phyloP scores from a whole-genome alignment of 805 yeast genomes.

The Kluyveromyces aestuarii region DNA sequence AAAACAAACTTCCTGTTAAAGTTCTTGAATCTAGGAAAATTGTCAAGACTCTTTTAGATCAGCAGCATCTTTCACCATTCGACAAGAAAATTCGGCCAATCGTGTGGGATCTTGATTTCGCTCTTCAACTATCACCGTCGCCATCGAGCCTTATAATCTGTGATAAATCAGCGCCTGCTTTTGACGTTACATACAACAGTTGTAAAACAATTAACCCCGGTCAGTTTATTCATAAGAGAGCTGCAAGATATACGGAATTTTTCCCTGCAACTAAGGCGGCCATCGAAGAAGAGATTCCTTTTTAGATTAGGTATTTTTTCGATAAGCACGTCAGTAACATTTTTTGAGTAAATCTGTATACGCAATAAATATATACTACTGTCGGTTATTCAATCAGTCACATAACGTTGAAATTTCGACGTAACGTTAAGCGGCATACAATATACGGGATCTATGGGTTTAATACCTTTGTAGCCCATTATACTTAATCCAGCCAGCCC shows the following conservation, averaged over 20 bases:
- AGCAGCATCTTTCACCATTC: conserved; percentile 83
- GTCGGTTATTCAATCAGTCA: not conserved
- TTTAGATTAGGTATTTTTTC: conserved; percentile 10
- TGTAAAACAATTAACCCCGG: conserved; percentile 75
- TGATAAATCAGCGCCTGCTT: conserved; percentile 63
- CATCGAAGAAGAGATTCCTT: conserved; percentile 38
- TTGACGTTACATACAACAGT: conserved; percentile 72
- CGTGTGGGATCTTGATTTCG: conserved; percentile 59
- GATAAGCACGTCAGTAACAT: not conserved
- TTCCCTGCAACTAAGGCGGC: conserved; percentile 48
- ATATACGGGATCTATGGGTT: conserved; percentile 73
- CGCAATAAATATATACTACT: not conserved
- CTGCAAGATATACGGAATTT: conserved; percentile 67
- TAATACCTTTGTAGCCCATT: conserved; percentile 51
- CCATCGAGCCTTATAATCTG: conserved; percentile 59
- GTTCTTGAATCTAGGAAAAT: conserved; percentile 56
- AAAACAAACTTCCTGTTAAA: conserved; percentile 36
- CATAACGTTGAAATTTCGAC: conserved; percentile 18
- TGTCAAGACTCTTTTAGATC: conserved; percentile 76
- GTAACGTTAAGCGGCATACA: conserved; percentile 57
- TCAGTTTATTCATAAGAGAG: conserved; percentile 37
- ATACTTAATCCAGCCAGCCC: conserved; percentile 84
- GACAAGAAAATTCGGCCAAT: conserved; percentile 50
- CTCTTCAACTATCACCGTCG: conserved; percentile 64
- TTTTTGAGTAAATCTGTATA: not conserved